Evolutionary conservation across 2,329 filamentous ascomycete genomes (phyloP).

Genomic region (Fusarium verticillioides): DNA sequence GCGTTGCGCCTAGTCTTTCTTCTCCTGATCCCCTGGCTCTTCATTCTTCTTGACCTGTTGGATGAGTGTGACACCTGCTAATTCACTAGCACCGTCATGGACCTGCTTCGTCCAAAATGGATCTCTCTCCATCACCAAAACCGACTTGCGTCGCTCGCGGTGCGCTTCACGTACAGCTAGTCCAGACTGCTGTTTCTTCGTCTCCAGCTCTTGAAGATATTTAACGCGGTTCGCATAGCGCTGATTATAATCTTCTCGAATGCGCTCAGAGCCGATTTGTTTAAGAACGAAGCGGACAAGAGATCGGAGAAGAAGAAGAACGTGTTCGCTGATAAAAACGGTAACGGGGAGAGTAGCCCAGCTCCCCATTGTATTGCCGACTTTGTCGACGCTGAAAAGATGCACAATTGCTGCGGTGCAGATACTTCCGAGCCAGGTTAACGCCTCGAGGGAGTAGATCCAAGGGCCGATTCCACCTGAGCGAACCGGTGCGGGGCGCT

Average conservation of each 20-base stretch:
- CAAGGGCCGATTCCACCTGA: slow-evolving; percentile 81
- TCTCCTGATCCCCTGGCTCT: slow-evolving; percentile 6
- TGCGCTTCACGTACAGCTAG: slow-evolving; percentile 50
- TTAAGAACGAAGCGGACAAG: slow-evolving; percentile 51
- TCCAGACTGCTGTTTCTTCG: slow-evolving; percentile 49
- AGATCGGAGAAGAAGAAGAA: slow-evolving; percentile 71
- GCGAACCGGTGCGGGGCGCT: slow-evolving; percentile 74
- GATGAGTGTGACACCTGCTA: slow-evolving; percentile 50
- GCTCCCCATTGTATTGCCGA: slow-evolving; percentile 58
- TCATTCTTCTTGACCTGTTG: slow-evolving; percentile 43
- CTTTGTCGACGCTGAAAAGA: slow-evolving; percentile 71
- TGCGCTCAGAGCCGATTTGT: slow-evolving; percentile 54
- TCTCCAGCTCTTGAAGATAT: slow-evolving; percentile 55
- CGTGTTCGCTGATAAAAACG: slow-evolving; percentile 79
- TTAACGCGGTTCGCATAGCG: slow-evolving; percentile 52
- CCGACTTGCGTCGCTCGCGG: slow-evolving; percentile 52
- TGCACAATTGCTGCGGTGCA: slow-evolving; percentile 79
- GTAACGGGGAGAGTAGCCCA: slow-evolving; percentile 75
- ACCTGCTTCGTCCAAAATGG: slow-evolving; percentile 57
- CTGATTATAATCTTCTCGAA: slow-evolving; percentile 53
- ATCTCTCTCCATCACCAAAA: slow-evolving; percentile 48
- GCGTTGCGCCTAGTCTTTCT: slow-evolving; percentile 18
- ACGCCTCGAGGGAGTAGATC: slow-evolving; percentile 73
- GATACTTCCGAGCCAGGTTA: slow-evolving; percentile 78
- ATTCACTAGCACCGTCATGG: slow-evolving; percentile 52